Conservation (phyloP, 352 stramenopile species). For the Globisporangium nagaii region DNA sequence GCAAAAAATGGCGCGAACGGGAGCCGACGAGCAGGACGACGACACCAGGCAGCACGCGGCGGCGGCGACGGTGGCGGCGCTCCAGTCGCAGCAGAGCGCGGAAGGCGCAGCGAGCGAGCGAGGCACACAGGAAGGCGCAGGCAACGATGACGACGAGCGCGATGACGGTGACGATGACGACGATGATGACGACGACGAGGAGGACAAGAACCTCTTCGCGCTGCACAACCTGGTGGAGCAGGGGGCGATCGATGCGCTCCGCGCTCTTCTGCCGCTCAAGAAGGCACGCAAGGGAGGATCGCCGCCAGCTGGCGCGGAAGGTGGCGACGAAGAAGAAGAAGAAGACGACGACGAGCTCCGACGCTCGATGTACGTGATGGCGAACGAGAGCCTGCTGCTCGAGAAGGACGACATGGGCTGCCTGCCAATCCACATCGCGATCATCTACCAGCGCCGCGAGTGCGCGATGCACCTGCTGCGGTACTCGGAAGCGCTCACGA, state of each 20-base stretch:
- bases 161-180: not conserved
- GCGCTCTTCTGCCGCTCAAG: constrained; percentile 36
- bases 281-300: not conserved
- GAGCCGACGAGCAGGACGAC: not conserved
- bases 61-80: not conserved
- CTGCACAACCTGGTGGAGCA: constrained; percentile 63
- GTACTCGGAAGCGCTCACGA: constrained; percentile 61
- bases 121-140: not conserved
- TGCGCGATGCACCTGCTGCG: constrained; percentile 43
- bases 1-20: constrained; percentile 3
- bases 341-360: constrained; percentile 2
- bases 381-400: constrained; percentile 46
- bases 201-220: constrained; percentile 30
- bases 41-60: not conserved
- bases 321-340: constrained; percentile 2
- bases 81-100: not conserved
- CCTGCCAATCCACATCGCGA: constrained; percentile 67
- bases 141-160: not conserved
- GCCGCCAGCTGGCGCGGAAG: not conserved
- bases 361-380: constrained; percentile 33
- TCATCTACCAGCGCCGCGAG: constrained; percentile 48
- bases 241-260: constrained; percentile 39
- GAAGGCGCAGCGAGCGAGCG: not conserved
- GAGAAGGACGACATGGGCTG: constrained; percentile 85
- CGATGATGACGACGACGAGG: constrained; percentile 30